Conservation (phyloP, 129 eudicot species). For the Lactuca saligna region DNA sequence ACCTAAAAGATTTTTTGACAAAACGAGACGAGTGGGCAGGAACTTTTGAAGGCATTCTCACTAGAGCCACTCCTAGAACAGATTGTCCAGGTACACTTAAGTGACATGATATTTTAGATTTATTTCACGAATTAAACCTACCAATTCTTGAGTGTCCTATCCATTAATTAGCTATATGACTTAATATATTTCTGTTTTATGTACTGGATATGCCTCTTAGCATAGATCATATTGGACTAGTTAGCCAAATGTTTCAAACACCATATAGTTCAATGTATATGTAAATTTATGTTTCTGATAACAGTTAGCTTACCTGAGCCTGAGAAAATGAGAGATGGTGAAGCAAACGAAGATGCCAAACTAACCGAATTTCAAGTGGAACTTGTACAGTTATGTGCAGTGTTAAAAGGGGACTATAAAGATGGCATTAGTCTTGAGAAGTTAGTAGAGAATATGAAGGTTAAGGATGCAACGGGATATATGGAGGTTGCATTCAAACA, state of each 20-base stretch:
- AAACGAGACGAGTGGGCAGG: slow-evolving; percentile 89
- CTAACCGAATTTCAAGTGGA: slow-evolving; percentile 73
- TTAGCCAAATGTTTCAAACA: no score
- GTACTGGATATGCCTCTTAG: no score
- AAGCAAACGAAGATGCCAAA: slow-evolving; percentile 44
- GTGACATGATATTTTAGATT: not conserved
- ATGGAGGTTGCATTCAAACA: slow-evolving; percentile 46
- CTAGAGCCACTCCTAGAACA: slow-evolving; percentile 52
- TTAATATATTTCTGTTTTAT: no score
- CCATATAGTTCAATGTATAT: no score
- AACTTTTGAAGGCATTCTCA: slow-evolving; percentile 58
- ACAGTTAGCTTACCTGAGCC: slow-evolving; percentile 66
- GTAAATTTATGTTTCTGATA: not conserved
- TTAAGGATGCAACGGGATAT: slow-evolving; percentile 49
- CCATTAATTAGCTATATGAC: no score
- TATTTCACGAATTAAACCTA: no score
- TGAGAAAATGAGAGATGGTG: slow-evolving; percentile 42
- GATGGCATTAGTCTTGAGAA: slow-evolving; percentile 40
- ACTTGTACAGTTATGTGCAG: slow-evolving; percentile 66
- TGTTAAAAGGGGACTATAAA: slow-evolving; percentile 59
- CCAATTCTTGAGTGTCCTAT: no score
- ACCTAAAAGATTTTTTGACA: slow-evolving; percentile 52
- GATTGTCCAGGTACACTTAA: slow-evolving; percentile 67
- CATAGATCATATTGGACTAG: no score
- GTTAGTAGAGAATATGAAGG: slow-evolving; percentile 65